Conservation (phyloP, 208 protist species). For the Wallacemonas collosoma region DNA sequence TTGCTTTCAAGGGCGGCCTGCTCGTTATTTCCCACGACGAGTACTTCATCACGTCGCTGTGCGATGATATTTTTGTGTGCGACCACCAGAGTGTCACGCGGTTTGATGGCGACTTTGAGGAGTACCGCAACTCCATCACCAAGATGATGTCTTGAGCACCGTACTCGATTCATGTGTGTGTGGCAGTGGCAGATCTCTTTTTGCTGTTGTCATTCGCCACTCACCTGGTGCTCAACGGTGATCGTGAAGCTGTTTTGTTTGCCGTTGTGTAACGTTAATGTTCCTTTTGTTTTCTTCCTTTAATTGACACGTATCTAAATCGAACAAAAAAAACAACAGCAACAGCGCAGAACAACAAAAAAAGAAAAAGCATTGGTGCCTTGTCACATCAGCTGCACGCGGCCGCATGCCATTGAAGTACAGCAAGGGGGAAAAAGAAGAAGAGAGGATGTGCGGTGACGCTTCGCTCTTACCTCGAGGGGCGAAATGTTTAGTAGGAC, state of each 20-base stretch:
- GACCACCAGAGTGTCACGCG: conserved; percentile 70
- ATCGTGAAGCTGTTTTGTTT: not conserved
- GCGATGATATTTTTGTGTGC: conserved; percentile 92
- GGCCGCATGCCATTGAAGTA: too few relatives aligned
- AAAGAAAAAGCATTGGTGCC: not conserved
- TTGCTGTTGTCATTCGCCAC: not conserved
- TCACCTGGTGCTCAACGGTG: not conserved
- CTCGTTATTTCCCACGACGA: conserved; percentile 94
- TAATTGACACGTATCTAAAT: not conserved
- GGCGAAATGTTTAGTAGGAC: too few relatives aligned
- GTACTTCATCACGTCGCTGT: conserved; percentile 93
- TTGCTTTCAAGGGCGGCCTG: conserved; percentile 90
- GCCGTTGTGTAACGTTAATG: not conserved
- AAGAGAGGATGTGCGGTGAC: too few relatives aligned
- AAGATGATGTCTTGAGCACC: conserved; percentile 65
- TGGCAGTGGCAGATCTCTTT: not conserved
- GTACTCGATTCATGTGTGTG: not conserved
- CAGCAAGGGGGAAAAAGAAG: too few relatives aligned
- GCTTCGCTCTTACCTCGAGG: too few relatives aligned
- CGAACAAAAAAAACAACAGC: not conserved
- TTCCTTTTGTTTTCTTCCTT: not conserved
- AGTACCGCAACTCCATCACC: conserved; percentile 84
- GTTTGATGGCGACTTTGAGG: conserved; percentile 88
- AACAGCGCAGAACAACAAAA: not conserved
- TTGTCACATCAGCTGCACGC: not conserved